phyloP scores from a whole-genome alignment of 176 grass and related monocot species.

The Carex scoparia region DNA sequence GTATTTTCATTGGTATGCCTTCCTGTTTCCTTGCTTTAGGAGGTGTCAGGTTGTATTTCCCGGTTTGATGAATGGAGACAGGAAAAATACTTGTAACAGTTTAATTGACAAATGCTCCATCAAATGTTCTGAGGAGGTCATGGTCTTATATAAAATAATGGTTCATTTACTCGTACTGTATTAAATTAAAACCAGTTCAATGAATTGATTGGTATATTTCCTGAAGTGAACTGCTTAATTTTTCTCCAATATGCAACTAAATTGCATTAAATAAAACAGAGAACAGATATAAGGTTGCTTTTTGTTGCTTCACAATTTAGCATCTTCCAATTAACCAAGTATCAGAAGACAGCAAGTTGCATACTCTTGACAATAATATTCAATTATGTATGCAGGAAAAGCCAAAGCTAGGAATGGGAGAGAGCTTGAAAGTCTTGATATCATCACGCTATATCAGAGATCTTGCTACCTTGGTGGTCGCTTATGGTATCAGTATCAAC shows the following conservation, averaged over 20 bases:
- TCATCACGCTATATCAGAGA: conserved; percentile 96
- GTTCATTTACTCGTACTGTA: background rate
- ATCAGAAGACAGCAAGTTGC: background rate
- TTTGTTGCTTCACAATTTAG: background rate
- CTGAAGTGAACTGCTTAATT: background rate
- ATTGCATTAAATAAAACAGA: background rate
- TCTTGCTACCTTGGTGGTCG: conserved; percentile 95
- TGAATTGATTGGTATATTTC: background rate
- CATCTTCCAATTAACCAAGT: background rate
- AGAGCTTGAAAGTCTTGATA: conserved; percentile 91
- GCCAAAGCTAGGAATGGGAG: conserved; percentile 82
- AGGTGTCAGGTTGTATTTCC: background rate
- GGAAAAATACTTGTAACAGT: background rate
- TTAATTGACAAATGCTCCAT: background rate
- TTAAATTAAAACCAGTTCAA: background rate
- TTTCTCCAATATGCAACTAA: background rate
- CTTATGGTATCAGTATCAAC: conserved; percentile 99
- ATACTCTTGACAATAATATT: background rate
- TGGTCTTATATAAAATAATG: background rate
- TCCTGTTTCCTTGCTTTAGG: background rate
- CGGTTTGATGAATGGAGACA: background rate
- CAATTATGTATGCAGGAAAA: conserved; percentile 52
- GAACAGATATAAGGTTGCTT: background rate
- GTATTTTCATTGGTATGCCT: background rate
- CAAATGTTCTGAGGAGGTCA: background rate